phyloP scores from a whole-genome alignment of 257 asterid genomes.

The Plantago elongata region DNA sequence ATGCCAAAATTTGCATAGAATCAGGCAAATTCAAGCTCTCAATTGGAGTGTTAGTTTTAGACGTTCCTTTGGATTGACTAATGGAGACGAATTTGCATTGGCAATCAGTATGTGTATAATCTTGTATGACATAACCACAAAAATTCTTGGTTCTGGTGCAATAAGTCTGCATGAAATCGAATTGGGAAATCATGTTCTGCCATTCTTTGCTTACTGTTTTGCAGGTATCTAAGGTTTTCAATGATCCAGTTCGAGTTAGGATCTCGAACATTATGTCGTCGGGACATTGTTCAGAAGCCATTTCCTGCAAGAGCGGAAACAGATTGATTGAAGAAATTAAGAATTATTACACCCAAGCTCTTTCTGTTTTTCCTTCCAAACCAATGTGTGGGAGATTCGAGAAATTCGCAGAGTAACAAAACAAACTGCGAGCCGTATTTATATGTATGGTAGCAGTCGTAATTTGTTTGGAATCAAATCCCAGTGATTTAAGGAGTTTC shows the following conservation, averaged over 20 bases:
- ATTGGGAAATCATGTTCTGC: neutral
- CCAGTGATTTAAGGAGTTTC: no score
- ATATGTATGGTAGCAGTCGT: no score
- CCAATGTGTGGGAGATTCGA: no score
- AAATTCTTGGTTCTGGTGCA: slow-evolving; percentile 12
- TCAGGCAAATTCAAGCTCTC: neutral
- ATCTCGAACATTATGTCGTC: slow-evolving; percentile 13
- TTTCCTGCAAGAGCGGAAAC: no score
- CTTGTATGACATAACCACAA: slow-evolving; percentile 9
- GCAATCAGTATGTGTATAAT: no score
- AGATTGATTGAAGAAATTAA: no score
- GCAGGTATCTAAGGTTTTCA: slow-evolving; percentile 13
- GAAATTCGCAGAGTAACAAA: no score
- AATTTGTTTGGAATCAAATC: no score
- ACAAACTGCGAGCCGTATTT: no score
- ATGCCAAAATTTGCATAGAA: slow-evolving; percentile 21
- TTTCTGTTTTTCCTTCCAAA: no score
- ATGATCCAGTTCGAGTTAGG: neutral
- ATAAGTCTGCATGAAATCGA: slow-evolving; percentile 10
- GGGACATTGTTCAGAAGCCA: neutral
- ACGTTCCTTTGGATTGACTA: neutral
- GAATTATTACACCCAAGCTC: no score
- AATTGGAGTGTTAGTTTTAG: no score
- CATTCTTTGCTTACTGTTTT: slow-evolving; percentile 5
- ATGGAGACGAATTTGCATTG: neutral